phyloP scores from a whole-genome alignment of 1,284 basidiomycete species.

The Cutaneotrichosporon daszewskae region DNA sequence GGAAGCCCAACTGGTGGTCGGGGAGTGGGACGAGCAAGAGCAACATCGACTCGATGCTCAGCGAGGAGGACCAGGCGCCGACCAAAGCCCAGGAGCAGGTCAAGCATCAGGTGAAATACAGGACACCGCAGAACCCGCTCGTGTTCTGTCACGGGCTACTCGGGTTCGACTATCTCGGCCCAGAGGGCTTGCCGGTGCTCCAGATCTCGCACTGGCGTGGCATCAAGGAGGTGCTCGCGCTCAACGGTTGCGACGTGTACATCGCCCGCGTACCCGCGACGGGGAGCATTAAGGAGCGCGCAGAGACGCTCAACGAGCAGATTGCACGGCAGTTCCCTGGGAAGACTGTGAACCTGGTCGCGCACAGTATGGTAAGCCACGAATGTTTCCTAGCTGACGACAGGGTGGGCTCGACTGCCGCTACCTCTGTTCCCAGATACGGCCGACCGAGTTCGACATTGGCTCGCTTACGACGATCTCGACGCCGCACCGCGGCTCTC shows the following conservation, averaged over 20 bases:
- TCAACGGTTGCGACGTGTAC: conserved; percentile 82
- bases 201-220: conserved; percentile 92
- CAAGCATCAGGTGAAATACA: conserved; percentile 64
- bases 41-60: conserved; percentile 55
- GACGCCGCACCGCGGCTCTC: conserved; percentile 85
- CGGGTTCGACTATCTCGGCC: conserved; percentile 61
- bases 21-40: conserved; percentile 47
- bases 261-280: conserved; percentile 89
- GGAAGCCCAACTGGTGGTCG: conserved; percentile 2
- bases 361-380: conserved; percentile 76
- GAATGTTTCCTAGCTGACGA: background rate
- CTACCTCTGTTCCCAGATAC: conserved; percentile 59
- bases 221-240: conserved; percentile 81
- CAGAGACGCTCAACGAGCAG: conserved; percentile 72
- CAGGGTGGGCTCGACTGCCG: conserved; percentile 90
- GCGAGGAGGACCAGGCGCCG: conserved; percentile 57
- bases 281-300: conserved; percentile 75
- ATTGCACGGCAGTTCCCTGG: conserved; percentile 75
- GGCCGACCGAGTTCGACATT: conserved; percentile 54
- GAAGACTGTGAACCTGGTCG: conserved; percentile 78
- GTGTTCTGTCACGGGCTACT: conserved; percentile 92
- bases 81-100: conserved; percentile 55
- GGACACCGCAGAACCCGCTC: conserved; percentile 70
- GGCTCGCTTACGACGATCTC: conserved; percentile 85
- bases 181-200: conserved; percentile 47